Percentiles rank a stretch among this genome's conserved stretches.
These are phyloP conservation scores for Xenoacremonium recifei DNA, from an alignment of 2,329 filamentous ascomycete genomes.

Conservation along the genomic window DNA sequence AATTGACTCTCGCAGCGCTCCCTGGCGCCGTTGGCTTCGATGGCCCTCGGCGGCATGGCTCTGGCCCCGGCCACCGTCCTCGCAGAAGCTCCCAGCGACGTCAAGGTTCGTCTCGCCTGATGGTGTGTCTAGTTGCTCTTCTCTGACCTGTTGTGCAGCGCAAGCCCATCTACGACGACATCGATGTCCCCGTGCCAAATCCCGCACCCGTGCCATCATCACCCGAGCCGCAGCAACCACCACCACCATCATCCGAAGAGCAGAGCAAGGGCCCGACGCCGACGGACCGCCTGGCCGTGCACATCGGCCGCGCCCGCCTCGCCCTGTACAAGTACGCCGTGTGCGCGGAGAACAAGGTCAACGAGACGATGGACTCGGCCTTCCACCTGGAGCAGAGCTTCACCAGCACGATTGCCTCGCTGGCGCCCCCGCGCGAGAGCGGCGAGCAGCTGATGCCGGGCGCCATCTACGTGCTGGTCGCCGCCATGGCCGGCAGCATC, in stretches of 20 bases:
- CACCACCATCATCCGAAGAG: slow-evolving; percentile 33
- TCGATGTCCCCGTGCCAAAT: slow-evolving; percentile 44
- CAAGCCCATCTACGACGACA: slow-evolving; percentile 81
- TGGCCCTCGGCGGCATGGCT: slow-evolving; percentile 47
- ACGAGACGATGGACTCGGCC: slow-evolving; percentile 74
- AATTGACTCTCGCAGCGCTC: slow-evolving; percentile 43
- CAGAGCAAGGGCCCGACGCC: slow-evolving; percentile 63
- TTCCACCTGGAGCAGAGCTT: slow-evolving; percentile 87
- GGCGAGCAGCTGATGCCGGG: slow-evolving; percentile 90
- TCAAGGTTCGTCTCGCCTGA: slow-evolving; percentile 27
- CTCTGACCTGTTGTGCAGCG: slow-evolving; percentile 28
- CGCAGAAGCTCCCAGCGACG: slow-evolving; percentile 48
- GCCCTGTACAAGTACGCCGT: slow-evolving; percentile 76
- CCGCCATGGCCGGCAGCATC: slow-evolving; percentile 93
- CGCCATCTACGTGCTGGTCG: slow-evolving; percentile 86
- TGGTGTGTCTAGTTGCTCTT: neutral
- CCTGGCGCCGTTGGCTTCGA: slow-evolving; percentile 52
- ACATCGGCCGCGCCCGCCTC: slow-evolving; percentile 78
- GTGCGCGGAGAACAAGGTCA: slow-evolving; percentile 76
- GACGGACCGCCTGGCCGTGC: slow-evolving; percentile 81
- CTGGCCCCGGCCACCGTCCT: slow-evolving; percentile 46
- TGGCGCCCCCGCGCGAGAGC: slow-evolving; percentile 81
- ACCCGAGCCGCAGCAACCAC: slow-evolving; percentile 27
- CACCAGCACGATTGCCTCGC: slow-evolving; percentile 81
- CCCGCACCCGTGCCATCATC: slow-evolving; percentile 25